Percentiles rank a stretch among this genome's conserved stretches.
phyloP scores from a whole-genome alignment of 1,284 basidiomycete species.

The Sutorius eximius region DNA sequence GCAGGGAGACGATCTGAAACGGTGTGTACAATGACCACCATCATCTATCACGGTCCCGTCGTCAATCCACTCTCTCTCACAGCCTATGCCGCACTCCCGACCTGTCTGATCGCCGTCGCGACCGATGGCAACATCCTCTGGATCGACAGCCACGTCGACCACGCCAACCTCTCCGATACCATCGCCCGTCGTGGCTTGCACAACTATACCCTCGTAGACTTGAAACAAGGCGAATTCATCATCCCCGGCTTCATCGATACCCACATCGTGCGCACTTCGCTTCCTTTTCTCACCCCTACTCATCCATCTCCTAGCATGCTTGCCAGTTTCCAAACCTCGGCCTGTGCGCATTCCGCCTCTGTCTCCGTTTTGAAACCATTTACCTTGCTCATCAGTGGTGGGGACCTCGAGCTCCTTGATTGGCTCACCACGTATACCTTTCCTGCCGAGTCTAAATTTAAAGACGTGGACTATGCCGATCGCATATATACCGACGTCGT shows the following conservation, averaged over 20 bases:
- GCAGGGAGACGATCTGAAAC: conserved; percentile 4
- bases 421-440: conserved; percentile 91
- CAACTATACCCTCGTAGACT: conserved; percentile 26
- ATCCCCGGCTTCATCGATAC: conserved; percentile 91
- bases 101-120: conserved; percentile 61
- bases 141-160: conserved; percentile 57
- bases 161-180: conserved; percentile 43
- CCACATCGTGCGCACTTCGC: conserved; percentile 62
- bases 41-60: conserved; percentile 69
- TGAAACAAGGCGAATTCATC: conserved; percentile 75
- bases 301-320: conserved; percentile 63
- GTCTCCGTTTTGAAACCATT: conserved; percentile 1
- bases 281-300: not conserved
- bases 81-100: conserved; percentile 53
- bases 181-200: conserved; percentile 43
- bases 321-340: conserved; percentile 87
- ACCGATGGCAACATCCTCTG: conserved; percentile 64
- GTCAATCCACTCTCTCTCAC: conserved; percentile 64
- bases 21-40: conserved; percentile 26
- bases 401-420: conserved; percentile 84
- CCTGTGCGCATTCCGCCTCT: conserved; percentile 44
- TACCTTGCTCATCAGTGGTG: conserved; percentile 50
- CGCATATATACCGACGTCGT: conserved; percentile 76
- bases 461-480: conserved; percentile 71
- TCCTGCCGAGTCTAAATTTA: conserved; percentile 83